Percentiles rank a stretch among this genome's conserved stretches.
These are phyloP conservation scores for Synchytrium microbalum DNA, from an alignment of 371 early-diverging fungal genomes.

Conservation along the genomic window DNA sequence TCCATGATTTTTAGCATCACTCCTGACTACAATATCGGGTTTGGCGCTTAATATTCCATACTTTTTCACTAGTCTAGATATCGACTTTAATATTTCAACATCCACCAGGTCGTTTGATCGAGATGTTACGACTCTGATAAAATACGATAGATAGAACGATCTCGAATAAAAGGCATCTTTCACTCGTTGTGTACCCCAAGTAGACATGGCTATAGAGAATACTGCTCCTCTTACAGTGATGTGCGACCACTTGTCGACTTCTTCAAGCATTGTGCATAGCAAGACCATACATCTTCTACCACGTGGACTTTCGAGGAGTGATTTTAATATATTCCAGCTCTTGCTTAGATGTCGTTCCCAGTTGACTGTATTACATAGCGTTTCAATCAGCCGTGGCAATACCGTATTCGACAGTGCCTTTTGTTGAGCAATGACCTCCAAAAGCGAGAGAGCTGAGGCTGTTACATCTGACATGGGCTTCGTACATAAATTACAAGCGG, in stretches of 20 bases:
- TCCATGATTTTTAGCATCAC: not conserved
- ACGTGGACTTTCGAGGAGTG: not conserved
- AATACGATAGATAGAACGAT: conserved; percentile 5
- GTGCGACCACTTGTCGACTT: not conserved
- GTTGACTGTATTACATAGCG: not conserved
- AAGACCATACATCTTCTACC: not conserved
- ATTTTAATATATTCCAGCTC: not conserved
- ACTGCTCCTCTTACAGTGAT: conserved; percentile 9
- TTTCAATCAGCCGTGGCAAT: not conserved
- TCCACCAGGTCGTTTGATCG: conserved; percentile 5
- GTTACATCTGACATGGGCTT: not conserved
- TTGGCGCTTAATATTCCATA: not conserved
- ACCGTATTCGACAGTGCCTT: not conserved
- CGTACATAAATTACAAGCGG: not conserved
- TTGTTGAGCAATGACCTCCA: not conserved
- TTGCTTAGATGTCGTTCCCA: not conserved
- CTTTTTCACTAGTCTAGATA: conserved; percentile 5
- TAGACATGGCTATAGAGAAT: conserved; percentile 13
- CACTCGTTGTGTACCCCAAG: conserved; percentile 14
- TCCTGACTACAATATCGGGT: not conserved
- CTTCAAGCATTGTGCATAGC: not conserved
- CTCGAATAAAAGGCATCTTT: conserved; percentile 9
- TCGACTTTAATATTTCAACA: conserved; percentile 9
- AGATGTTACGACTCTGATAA: conserved; percentile 5
- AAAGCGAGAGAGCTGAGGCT: not conserved